Evolutionary conservation across 2,329 filamentous ascomycete species (phyloP).

Genomic region (Myrmaecium sp.): DNA sequence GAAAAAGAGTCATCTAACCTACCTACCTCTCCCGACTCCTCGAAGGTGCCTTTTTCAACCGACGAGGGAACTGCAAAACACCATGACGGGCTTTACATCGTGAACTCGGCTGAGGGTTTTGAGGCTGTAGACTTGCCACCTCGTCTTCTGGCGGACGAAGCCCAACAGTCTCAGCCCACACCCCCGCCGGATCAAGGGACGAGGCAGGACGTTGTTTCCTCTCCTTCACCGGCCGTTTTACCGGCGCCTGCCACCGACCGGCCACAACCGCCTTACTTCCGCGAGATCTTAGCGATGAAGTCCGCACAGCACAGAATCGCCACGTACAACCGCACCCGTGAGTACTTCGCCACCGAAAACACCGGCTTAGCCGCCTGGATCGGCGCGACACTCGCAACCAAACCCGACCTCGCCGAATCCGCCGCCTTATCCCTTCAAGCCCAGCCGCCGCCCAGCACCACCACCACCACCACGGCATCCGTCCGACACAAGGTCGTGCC

Average conservation of each 20-base stretch:
- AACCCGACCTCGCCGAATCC: constrained; percentile 36
- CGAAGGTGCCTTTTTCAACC: not conserved
- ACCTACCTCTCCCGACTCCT: constrained; percentile 9
- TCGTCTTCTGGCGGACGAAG: constrained; percentile 13
- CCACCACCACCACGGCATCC: constrained; percentile 4
- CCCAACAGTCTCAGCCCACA: constrained; percentile 6
- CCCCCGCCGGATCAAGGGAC: too few species aligned
- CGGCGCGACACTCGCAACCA: constrained; percentile 27
- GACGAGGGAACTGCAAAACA: too few species aligned
- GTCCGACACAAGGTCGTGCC: constrained; percentile 17
- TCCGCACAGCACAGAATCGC: constrained; percentile 51
- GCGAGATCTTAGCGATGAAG: constrained; percentile 58
- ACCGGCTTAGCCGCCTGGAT: constrained; percentile 55
- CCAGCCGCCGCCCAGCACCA: constrained; percentile 13
- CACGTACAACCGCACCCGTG: constrained; percentile 55
- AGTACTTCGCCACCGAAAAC: constrained; percentile 53
- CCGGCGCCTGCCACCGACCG: too few species aligned
- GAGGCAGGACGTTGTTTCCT: constrained; percentile 17
- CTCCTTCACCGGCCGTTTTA: constrained; percentile 1
- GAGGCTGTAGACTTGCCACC: constrained; percentile 21
- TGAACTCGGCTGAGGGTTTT: constrained; percentile 22
- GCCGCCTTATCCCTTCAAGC: constrained; percentile 26
- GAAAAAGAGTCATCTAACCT: too few species aligned
- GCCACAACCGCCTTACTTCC: too few species aligned
- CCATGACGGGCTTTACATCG: constrained; percentile 26